These are phyloP conservation scores for Waitea zeae DNA, from an alignment of 1,284 basidiomycete species.

Conservation along the genomic window DNA sequence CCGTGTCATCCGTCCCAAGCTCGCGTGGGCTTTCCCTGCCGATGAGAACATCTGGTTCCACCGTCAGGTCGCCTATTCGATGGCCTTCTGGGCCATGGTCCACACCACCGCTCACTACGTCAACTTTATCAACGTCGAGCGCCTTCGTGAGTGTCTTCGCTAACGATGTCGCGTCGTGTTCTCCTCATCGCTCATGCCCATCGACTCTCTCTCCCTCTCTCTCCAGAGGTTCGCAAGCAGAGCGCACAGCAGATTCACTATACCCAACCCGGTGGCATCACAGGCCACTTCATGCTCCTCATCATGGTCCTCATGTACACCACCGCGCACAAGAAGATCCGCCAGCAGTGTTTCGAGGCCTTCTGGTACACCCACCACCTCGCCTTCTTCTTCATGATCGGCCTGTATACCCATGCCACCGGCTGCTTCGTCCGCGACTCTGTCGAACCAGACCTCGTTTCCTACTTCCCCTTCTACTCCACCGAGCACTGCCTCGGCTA, in stretches of 20 bases:
- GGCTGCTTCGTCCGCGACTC: conserved; percentile 86
- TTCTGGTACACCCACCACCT: conserved; percentile 92
- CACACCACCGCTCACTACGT: conserved; percentile 85
- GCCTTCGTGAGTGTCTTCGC: conserved; percentile 35
- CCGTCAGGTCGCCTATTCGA: conserved; percentile 77
- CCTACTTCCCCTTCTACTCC: conserved; percentile 67
- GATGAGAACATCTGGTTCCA: conserved; percentile 92
- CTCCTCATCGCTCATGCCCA: conserved; percentile 2
- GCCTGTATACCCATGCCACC: conserved; percentile 74
- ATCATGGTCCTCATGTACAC: conserved; percentile 79
- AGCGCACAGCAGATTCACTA: conserved; percentile 72
- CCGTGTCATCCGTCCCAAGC: conserved; percentile 57
- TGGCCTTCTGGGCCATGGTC: conserved; percentile 76
- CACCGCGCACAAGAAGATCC: conserved; percentile 70
- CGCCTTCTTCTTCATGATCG: conserved; percentile 84
- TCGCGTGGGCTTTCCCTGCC: conserved; percentile 67
- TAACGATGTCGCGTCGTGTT: conserved; percentile 1
- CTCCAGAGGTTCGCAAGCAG: conserved; percentile 66
- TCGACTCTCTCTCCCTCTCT: no score
- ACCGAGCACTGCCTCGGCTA: conserved; percentile 76
- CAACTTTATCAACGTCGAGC: conserved; percentile 79
- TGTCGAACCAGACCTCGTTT: conserved; percentile 43
- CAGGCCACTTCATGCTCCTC: conserved; percentile 81
- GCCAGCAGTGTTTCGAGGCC: conserved; percentile 74
- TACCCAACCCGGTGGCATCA: conserved; percentile 69